Conservation (phyloP, 192 early-diverging fungal genomes). For the Thoreauomyces humboldtii region DNA sequence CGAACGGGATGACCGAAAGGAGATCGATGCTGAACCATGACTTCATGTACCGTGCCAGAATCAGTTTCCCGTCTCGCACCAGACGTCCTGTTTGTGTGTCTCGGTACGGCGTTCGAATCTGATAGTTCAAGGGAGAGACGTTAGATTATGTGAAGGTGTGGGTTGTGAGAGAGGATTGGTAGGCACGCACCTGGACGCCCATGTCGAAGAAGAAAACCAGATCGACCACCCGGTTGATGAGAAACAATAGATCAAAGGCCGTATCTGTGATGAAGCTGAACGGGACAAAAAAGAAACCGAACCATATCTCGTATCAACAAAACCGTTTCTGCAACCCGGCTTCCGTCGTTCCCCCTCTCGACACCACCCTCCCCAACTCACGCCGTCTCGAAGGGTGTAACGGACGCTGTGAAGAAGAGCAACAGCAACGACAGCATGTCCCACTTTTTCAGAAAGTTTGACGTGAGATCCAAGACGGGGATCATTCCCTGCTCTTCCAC, state of each 20-base stretch:
- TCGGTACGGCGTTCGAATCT: constrained; percentile 50
- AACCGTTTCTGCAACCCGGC: background rate
- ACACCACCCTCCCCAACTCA: constrained; percentile 27
- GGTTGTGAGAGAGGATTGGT: no score
- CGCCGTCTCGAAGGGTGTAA: constrained; percentile 55
- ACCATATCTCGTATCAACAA: background rate
- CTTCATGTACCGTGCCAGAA: constrained; percentile 33
- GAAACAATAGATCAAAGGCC: constrained; percentile 45
- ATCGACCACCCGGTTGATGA: constrained; percentile 49
- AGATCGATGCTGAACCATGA: constrained; percentile 48
- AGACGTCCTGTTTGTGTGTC: constrained; percentile 42
- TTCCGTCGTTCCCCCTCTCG: background rate
- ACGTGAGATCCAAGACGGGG: constrained; percentile 34
- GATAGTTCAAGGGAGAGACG: no score
- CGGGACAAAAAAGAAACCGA: background rate
- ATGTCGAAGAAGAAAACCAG: constrained; percentile 50
- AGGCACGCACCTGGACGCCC: constrained; percentile 49
- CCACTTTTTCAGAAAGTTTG: constrained; percentile 45
- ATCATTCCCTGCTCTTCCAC: constrained; percentile 23
- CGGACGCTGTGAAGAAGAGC: constrained; percentile 50
- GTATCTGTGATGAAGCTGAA: background rate
- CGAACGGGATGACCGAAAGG: constrained; percentile 47
- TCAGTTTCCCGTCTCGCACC: constrained; percentile 33
- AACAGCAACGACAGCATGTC: constrained; percentile 45
- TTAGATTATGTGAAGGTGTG: no score